Percentiles rank a stretch among this genome's conserved stretches.
Evolutionary conservation across 2,329 filamentous ascomycete genomes (phyloP).

Genomic region (Lachnellula arida): DNA sequence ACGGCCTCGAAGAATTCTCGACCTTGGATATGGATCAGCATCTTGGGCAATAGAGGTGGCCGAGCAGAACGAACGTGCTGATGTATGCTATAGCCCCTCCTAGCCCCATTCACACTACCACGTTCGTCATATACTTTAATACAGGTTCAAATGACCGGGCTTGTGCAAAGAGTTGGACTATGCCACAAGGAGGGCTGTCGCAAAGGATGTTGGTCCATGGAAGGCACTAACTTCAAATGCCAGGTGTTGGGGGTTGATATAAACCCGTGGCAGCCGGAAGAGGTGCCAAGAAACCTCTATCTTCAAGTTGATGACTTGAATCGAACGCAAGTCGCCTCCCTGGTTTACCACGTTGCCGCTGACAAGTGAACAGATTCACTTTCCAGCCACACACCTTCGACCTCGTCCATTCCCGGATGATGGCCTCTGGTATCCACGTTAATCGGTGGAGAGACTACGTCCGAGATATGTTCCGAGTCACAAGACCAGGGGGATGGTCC

Average conservation of each 20-base stretch:
- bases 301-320: slow-evolving; percentile 72
- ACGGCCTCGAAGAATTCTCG: slow-evolving; percentile 55
- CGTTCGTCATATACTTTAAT: neutral
- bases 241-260: slow-evolving; percentile 70
- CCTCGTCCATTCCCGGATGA: slow-evolving; percentile 61
- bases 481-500: slow-evolving; percentile 76
- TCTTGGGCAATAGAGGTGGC: slow-evolving; percentile 68
- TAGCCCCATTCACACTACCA: neutral
- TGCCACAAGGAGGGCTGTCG: neutral
- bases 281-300: slow-evolving; percentile 60
- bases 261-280: slow-evolving; percentile 63
- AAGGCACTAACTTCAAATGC: slow-evolving; percentile 4
- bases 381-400: slow-evolving; percentile 72
- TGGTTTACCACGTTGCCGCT: neutral
- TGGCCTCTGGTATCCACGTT: slow-evolving; percentile 26
- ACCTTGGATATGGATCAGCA: slow-evolving; percentile 69
- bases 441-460: slow-evolving; percentile 72
- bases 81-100: slow-evolving; percentile 43
- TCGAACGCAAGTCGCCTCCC: slow-evolving; percentile 42
- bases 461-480: slow-evolving; percentile 65
- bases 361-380: slow-evolving; percentile 46
- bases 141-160: neutral
- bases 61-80: slow-evolving; percentile 55
- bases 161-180: neutral
- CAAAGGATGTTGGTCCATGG: neutral